A percentile compares a stretch with the other conserved stretches of the same genome.
Conservation (phyloP, 1,139 yeast genomes). For the Meyerozyma guilliermondii region DNA sequence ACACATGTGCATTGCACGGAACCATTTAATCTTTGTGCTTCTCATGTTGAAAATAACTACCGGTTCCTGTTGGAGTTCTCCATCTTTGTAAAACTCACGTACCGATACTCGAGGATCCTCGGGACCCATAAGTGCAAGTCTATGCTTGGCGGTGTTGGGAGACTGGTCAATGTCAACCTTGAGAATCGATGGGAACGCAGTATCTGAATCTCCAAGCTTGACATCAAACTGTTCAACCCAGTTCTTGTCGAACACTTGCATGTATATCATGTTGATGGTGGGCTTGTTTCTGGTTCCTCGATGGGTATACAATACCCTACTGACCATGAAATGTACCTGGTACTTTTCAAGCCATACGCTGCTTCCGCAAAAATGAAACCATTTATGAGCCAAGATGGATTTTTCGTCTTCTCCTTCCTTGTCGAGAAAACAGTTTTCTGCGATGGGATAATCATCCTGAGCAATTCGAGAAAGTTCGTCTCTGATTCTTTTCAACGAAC, state of each 20-base stretch:
- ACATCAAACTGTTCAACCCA: constrained; percentile 12
- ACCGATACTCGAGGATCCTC: constrained; percentile 12
- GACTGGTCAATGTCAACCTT: constrained; percentile 8
- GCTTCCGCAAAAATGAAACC: constrained; percentile 15
- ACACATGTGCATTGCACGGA: constrained; percentile 11
- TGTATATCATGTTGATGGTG: constrained; percentile 12
- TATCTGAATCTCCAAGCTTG: constrained; percentile 3
- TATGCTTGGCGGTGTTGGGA: constrained; percentile 5
- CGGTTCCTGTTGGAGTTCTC: constrained; percentile 10
- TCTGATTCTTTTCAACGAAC: neutral
- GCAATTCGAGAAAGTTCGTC: neutral
- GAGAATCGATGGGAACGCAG: constrained; percentile 7
- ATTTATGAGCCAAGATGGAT: constrained; percentile 8
- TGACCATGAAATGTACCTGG: constrained; percentile 14
- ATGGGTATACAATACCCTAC: constrained; percentile 11
- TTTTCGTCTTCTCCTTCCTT: constrained; percentile 7
- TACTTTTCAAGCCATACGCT: constrained; percentile 14
- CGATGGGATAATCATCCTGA: neutral
- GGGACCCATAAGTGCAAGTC: constrained; percentile 9
- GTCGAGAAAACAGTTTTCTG: constrained; percentile 6
- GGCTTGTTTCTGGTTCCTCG: constrained; percentile 9
- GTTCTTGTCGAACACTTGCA: constrained; percentile 12
- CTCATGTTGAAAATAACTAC: constrained; percentile 11
- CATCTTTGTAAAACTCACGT: constrained; percentile 6
- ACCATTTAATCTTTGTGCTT: constrained; percentile 8